These are phyloP conservation scores for Goffeauzyma gilvescens DNA, from an alignment of 768 basidiomycete genomes.

Conservation along the genomic window DNA sequence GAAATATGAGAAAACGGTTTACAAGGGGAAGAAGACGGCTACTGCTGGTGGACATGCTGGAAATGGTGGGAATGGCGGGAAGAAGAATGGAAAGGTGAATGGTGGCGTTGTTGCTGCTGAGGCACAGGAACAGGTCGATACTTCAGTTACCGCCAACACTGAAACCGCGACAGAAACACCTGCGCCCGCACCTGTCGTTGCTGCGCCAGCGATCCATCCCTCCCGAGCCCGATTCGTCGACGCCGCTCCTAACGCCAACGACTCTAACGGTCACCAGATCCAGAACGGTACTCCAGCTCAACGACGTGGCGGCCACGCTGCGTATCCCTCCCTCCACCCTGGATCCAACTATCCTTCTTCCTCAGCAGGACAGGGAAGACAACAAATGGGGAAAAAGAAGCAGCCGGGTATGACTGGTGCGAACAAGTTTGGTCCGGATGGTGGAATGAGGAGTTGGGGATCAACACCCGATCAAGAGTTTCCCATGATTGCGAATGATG, in stretches of 20 bases:
- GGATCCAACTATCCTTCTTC: constrained; percentile 21
- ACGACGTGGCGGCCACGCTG: constrained; percentile 11
- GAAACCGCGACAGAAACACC: constrained; percentile 9
- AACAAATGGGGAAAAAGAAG: constrained; percentile 26
- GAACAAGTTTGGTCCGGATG: constrained; percentile 2
- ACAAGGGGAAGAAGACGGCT: constrained; percentile 53
- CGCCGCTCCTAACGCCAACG: constrained; percentile 2
- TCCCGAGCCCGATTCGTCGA: constrained; percentile 27
- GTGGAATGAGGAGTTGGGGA: constrained; percentile 9
- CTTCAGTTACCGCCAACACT: constrained; percentile 8
- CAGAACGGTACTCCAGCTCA: constrained; percentile 17
- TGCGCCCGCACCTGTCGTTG: constrained; percentile 23
- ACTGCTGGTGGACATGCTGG: constrained; percentile 1
- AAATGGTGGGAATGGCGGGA: not conserved
- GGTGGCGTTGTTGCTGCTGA: not conserved
- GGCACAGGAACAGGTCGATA: constrained; percentile 8
- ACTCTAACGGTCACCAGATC: constrained; percentile 12
- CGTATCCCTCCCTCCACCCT: constrained; percentile 13
- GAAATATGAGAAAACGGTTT: constrained; percentile 74
- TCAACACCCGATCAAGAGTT: constrained; percentile 1
- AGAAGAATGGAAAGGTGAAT: not conserved
- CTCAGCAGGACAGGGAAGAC: constrained; percentile 23
- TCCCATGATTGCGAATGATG: not conserved
- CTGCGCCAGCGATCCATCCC: constrained; percentile 39
- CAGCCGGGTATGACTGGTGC: constrained; percentile 26